phyloP scores from a whole-genome alignment of 108 stramenopile species.

The Pseudonitzschia multistriata region DNA sequence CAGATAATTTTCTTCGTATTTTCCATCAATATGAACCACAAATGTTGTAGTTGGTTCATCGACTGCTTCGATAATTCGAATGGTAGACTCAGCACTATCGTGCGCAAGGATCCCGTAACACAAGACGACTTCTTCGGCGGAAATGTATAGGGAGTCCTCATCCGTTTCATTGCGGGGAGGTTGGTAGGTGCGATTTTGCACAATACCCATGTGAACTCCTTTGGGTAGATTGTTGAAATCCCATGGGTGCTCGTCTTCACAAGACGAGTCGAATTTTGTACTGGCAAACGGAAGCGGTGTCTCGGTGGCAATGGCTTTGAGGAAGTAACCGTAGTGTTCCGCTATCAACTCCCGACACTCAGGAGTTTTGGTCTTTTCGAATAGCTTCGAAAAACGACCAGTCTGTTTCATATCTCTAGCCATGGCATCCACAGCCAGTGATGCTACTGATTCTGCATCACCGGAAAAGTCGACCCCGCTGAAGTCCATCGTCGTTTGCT shows the following conservation, averaged over 20 bases:
- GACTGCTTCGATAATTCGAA: slow-evolving; percentile 79
- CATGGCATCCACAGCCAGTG: slow-evolving; percentile 9
- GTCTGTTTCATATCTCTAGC: slow-evolving; percentile 8
- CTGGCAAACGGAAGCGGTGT: slow-evolving; percentile 65
- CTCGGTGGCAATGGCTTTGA: slow-evolving; percentile 77
- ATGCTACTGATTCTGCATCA: slow-evolving; percentile 25
- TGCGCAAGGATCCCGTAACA: slow-evolving; percentile 87
- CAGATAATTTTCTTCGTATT: slow-evolving; percentile 70
- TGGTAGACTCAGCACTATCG: slow-evolving; percentile 72
- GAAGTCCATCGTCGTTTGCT: slow-evolving; percentile 14
- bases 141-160: slow-evolving; percentile 48
- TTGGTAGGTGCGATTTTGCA: slow-evolving; percentile 79
- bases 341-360: slow-evolving; percentile 80
- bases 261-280: slow-evolving; percentile 51
- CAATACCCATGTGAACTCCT: slow-evolving; percentile 48
- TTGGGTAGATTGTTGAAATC: slow-evolving; percentile 75
- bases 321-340: slow-evolving; percentile 66
- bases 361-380: slow-evolving; percentile 65
- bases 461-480: slow-evolving; percentile 24
- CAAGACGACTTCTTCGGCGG: slow-evolving; percentile 61
- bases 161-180: slow-evolving; percentile 59
- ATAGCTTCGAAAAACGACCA: slow-evolving; percentile 45
- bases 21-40: slow-evolving; percentile 90
- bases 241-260: slow-evolving; percentile 43
- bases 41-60: slow-evolving; percentile 67